Evolutionary conservation across 768 basidiomycete species (phyloP), one percentile per base, ranked within the genome.

Genomic region (Dioszegia aurantiaca): DNA sequence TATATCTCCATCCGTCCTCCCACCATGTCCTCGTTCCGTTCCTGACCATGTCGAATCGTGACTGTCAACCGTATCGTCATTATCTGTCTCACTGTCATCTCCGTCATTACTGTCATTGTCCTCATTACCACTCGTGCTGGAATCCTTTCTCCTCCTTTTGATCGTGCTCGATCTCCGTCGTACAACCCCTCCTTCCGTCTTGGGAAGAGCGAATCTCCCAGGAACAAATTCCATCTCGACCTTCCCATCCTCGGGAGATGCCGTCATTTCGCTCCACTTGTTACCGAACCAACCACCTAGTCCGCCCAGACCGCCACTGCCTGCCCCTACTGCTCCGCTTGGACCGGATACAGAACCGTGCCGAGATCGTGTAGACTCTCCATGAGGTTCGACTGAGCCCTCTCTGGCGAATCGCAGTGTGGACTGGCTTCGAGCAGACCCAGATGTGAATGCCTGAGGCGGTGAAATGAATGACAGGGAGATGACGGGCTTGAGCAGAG

Each of bases 191-290:
- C 21, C 11, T 9, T 19, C 4, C 4, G 24, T 10, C 11, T n/a
- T 41, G 28, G 64, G 63, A 11, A 65, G 48, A 1, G 61, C 65
- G 27, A 60, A 72, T 41, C 44, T 44, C 2, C 67, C 65, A 28
- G 56, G 40, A 27, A 67, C 30, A 24, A 69, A 72, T 9, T 62
- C 58, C 11, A 67, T 40, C 33, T 64, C 55, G 2, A 60, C 45
- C 23, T 26, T 31, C 14, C 58, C 58, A 1, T 54, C 30, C 12
- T 46, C 31, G 2, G 49, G 36, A n/a, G 48, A 47, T 2, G 57
- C 51, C 2, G 60, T 67, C 45, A 62, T 62, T 24, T 67, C 69
- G 41, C 69, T 71, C 45, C 56, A 55, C 52, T 64, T 52, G 42
- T 40, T 53, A 8, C 61, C 52, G 28, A 56, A 54, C 61, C 62